phyloP scores from a whole-genome alignment of 768 basidiomycete species.

The Mycena latifolia region DNA sequence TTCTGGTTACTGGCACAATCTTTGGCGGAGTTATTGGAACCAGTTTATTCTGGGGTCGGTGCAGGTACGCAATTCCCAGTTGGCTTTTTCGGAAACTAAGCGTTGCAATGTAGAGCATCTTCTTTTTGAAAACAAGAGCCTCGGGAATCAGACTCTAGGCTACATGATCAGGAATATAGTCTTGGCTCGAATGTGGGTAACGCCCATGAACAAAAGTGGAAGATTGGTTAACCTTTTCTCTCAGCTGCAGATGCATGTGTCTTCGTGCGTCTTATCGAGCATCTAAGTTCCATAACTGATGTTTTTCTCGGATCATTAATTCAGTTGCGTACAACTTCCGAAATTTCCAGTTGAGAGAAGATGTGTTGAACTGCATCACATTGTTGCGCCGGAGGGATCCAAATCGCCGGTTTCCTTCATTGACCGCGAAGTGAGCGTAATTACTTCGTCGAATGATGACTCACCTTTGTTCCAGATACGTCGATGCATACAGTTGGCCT shows the following conservation, averaged over 20 bases:
- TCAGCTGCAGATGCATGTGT: slow-evolving; percentile 61
- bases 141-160: slow-evolving; percentile 31
- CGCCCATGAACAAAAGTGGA: background rate
- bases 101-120: slow-evolving; percentile 39
- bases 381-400: slow-evolving; percentile 11
- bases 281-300: background rate
- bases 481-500: slow-evolving; percentile 22
- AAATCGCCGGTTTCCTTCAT: slow-evolving; percentile 8
- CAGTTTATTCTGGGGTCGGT: slow-evolving; percentile 35
- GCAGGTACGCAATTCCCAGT: slow-evolving; percentile 36
- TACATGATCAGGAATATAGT: slow-evolving; percentile 49
- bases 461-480: no score
- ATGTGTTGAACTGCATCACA: slow-evolving; percentile 17
- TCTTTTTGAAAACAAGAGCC: slow-evolving; percentile 40
- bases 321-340: slow-evolving; percentile 23
- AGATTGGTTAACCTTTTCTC: slow-evolving; percentile 45
- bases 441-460: no score
- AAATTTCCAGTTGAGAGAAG: background rate
- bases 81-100: background rate
- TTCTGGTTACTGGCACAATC: slow-evolving; percentile 35
- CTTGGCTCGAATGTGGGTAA: slow-evolving; percentile 60
- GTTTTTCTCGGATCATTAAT: background rate
- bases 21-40: slow-evolving; percentile 43
- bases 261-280: slow-evolving; percentile 36
- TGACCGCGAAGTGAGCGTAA: slow-evolving; percentile 12